Evolutionary conservation across 1,139 yeast genomes (phyloP).

Genomic region (Tardiomyces blankii): DNA sequence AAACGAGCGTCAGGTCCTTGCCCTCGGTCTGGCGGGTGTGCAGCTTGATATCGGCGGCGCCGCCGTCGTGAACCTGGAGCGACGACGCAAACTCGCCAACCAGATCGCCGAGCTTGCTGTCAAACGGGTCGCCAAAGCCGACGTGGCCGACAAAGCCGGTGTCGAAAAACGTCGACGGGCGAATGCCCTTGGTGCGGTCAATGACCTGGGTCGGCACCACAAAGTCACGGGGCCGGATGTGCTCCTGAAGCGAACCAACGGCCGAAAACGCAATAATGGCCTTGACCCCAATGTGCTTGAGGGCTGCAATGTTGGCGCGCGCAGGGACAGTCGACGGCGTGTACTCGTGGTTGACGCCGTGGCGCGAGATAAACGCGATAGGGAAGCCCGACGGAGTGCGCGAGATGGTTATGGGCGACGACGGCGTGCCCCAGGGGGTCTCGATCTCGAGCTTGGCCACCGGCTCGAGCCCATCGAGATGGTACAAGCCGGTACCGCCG

Average conservation of each 20-base stretch:
- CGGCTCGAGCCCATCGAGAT: conserved; percentile 69
- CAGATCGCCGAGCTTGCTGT: conserved; percentile 54
- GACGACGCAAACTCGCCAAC: conserved; percentile 47
- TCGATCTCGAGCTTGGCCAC: conserved; percentile 70
- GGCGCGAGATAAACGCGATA: conserved; percentile 91
- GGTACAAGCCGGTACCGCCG: conserved; percentile 97
- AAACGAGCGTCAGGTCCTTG: conserved; percentile 67
- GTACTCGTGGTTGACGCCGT: conserved; percentile 80
- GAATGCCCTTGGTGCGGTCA: conserved; percentile 91
- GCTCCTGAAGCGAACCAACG: conserved; percentile 86
- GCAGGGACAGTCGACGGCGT: conserved; percentile 89
- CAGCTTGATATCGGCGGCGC: conserved; percentile 28
- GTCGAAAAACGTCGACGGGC: conserved; percentile 85
- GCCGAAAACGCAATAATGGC: conserved; percentile 91
- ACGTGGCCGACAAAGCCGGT: conserved; percentile 94
- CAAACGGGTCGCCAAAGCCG: conserved; percentile 95
- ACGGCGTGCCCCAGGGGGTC: conserved; percentile 97
- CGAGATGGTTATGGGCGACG: conserved; percentile 86
- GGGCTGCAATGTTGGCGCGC: conserved; percentile 91
- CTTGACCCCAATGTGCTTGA: conserved; percentile 75
- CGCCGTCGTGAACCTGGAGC: conserved; percentile 32
- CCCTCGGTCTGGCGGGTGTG: conserved; percentile 47
- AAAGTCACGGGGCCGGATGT: conserved; percentile 87
- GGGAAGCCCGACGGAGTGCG: conserved; percentile 66
- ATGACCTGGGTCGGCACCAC: conserved; percentile 92